Evolutionary conservation across 169 alveolate genomes (phyloP), one percentile per base, ranked within the genome.

Genomic region (Hammondia hammondi): DNA sequence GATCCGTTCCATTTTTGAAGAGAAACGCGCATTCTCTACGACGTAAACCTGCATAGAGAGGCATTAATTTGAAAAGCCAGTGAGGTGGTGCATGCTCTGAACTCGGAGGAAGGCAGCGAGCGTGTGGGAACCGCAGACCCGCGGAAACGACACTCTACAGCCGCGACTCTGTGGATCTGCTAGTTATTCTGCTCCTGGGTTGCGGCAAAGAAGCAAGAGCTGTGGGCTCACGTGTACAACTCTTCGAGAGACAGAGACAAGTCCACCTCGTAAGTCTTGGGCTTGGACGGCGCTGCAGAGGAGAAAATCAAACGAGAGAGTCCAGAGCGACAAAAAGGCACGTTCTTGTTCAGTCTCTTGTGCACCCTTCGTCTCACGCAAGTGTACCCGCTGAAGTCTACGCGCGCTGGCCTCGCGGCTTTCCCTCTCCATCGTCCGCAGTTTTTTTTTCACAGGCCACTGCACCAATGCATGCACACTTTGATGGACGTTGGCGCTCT

Each of bases 211-310:
- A 10, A 9, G 81, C 43, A 71, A n/a, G 35, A 71, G 81, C 81
- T 14, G 19, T 7, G 12, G 67, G 29, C 94, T 52, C 45, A 91
- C 94, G 91, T n/a, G 92, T 95, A 95, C 67, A 95, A 82, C 88
- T 95, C 97, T 70, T 95, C 97, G 45, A 95, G 88, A 17, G 96
- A 93, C 32, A 90, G 92, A 71, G 88, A n/a, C 73, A 95, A 77
- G 57, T 95, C 96, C 37, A 94, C 93, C 92, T 95, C 97, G 84
- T 94, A 95, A 24, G 95, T 37, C 77, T 92, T 89, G 14, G 97
- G 96, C 45, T 94, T 94, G 14, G 94, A 93, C 29, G 89, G 94
- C 61, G 77, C 88, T 82, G 88, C 92, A 43, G 14, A 35, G 71
- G 39, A 4, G 70, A 37, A 39, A 52, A 32, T 19, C 43, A 39